Evolutionary conservation across 2,329 filamentous ascomycete species (phyloP), one percentile per base, ranked within the genome.

Genomic region (Curvularia hawaiiensis): DNA sequence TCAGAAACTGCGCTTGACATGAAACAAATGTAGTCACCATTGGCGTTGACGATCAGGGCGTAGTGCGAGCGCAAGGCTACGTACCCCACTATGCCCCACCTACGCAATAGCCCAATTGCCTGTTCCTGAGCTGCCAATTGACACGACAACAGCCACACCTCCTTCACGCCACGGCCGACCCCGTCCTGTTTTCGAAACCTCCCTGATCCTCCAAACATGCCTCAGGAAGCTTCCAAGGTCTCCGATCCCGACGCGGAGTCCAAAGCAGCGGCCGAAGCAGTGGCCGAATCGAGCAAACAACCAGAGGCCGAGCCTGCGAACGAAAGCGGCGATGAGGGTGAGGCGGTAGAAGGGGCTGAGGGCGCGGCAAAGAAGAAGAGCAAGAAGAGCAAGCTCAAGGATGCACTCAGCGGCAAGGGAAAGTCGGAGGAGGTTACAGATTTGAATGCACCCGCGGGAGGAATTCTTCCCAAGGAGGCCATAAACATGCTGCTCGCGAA

Each of bases 371-470:
- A 88, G 76, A 87, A 86, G 79, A 86, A 83, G 79, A 86, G 82
- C 63, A 87, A 88, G 80, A 85, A 83, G 75, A 83, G 84, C 77
- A 87, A 87, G 79, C 77, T 84, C 62, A 83, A 83, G 69, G 76
- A 78, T 20, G 73, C 79, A 6, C 61, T 75, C 30, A 69, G 68
- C 11, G 72, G 72, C 68, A 73, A 67, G 57, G 70, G 68, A n/a
- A 75, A 75, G 58, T 63, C 62, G 26, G 65, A 65, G 3, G 68
- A 59, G 3, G 64, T 66, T 43, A 64, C 64, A 35, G 64, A 67
- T 24, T 54, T 66, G 35, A 68, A 73, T 18, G 63, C 68, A 47
- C 62, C 70, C 2, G 72, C 67, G 2, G 72, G 69, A 35, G 65
- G 69, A 50, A 63, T 74, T 54, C 52, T 78, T 8, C 75, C 66